These are phyloP conservation scores for Mycena kentingensis DNA, from an alignment of 768 basidiomycete genomes.

Conservation along the genomic window DNA sequence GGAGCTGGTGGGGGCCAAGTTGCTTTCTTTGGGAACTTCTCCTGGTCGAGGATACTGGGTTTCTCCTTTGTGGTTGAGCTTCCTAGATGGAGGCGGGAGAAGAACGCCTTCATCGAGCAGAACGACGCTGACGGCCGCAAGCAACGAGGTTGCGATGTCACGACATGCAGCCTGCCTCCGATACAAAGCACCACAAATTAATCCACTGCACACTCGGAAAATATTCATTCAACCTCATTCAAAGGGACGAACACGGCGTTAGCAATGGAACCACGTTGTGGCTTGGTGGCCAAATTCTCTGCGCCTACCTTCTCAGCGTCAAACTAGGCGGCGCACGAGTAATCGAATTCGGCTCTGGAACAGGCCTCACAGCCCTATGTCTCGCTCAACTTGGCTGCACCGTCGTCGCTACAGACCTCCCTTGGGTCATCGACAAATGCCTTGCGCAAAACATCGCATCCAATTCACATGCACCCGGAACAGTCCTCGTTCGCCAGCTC, in stretches of 20 bases:
- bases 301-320: conserved; percentile 51
- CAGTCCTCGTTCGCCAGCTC: conserved; percentile 61
- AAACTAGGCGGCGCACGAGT: conserved; percentile 39
- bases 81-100: conserved; percentile 72
- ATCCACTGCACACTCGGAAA: conserved; percentile 47
- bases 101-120: conserved; percentile 77
- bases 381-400: conserved; percentile 57
- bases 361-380: conserved; percentile 57
- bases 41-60: conserved; percentile 48
- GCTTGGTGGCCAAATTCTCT: conserved; percentile 79
- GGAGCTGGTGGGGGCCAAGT: conserved; percentile 63
- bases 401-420: conserved; percentile 76
- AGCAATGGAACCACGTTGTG: conserved; percentile 84
- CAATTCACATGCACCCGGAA: conserved; percentile 48
- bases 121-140: background rate
- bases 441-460: conserved; percentile 60
- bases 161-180: conserved; percentile 53
- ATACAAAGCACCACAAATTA: conserved; percentile 60
- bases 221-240: conserved; percentile 49
- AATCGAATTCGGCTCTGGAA: conserved; percentile 82
- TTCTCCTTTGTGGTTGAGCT: conserved; percentile 63
- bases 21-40: conserved; percentile 71
- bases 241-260: conserved; percentile 54
- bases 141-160: conserved; percentile 25
- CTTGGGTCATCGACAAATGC: conserved; percentile 62